Percentiles rank a stretch among this genome's conserved stretches.
Conservation (phyloP, 768 basidiomycete genomes). For the Favolaschia claudopus region DNA sequence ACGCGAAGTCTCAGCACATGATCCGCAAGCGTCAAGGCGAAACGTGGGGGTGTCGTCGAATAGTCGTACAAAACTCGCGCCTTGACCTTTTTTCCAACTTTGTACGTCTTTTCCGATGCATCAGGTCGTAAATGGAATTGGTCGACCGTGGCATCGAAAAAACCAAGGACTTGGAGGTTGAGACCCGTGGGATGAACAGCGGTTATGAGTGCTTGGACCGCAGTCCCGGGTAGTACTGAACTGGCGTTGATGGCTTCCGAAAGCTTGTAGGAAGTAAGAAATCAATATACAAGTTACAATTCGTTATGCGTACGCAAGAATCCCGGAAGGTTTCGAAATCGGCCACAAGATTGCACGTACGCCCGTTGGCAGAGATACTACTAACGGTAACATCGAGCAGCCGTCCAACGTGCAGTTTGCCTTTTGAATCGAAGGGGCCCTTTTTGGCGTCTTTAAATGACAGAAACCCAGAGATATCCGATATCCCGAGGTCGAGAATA, state of each 20-base stretch:
- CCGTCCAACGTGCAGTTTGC: slow-evolving; percentile 65
- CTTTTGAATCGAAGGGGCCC: slow-evolving; percentile 33
- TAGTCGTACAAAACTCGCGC: slow-evolving; percentile 87
- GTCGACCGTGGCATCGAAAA: slow-evolving; percentile 91
- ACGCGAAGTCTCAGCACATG: slow-evolving; percentile 70
- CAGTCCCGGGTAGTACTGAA: slow-evolving; percentile 85
- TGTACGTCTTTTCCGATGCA: slow-evolving; percentile 51
- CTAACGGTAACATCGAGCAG: slow-evolving; percentile 72
- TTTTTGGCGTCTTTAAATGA: slow-evolving; percentile 75
- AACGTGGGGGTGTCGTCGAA: slow-evolving; percentile 77
- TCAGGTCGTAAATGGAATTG: slow-evolving; percentile 72
- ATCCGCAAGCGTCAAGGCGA: slow-evolving; percentile 78
- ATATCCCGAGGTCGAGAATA: slow-evolving; percentile 83
- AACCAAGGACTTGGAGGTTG: slow-evolving; percentile 89
- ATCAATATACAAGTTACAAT: neutral
- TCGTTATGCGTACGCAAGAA: slow-evolving; percentile 57
- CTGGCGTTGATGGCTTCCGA: slow-evolving; percentile 80
- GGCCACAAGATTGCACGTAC: slow-evolving; percentile 75
- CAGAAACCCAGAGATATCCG: slow-evolving; percentile 84
- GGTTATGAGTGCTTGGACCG: slow-evolving; percentile 86
- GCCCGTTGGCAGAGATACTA: slow-evolving; percentile 76
- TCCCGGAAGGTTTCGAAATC: slow-evolving; percentile 57
- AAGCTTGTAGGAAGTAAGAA: slow-evolving; percentile 51
- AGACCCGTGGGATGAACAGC: slow-evolving; percentile 76
- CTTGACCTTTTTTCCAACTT: slow-evolving; percentile 79